Evolutionary conservation across 176 grass and related monocot species (phyloP).

Genomic region (Oryza rufipogon): DNA sequence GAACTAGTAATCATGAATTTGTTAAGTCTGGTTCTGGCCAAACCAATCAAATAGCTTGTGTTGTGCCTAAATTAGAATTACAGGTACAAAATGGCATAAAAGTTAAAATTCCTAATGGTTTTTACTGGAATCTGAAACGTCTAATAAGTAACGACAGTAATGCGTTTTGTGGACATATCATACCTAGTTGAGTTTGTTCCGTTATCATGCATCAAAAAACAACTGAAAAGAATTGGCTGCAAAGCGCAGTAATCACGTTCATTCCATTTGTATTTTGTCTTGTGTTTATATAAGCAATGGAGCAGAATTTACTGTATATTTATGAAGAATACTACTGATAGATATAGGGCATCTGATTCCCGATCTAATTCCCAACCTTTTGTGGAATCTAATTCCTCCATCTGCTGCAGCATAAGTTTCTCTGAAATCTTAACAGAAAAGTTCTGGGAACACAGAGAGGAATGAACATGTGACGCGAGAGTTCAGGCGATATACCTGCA

Average conservation of each 20-base stretch:
- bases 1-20: no score
- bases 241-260: constrained; percentile 5
- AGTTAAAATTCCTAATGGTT: neutral
- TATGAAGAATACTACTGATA: neutral
- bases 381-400: constrained; percentile 35
- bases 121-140: neutral
- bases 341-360: constrained; percentile 40
- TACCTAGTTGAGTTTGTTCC: neutral
- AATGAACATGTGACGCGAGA: neutral
- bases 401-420: neutral
- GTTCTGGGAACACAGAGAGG: neutral
- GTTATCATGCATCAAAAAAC: constrained; percentile 25
- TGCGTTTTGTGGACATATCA: neutral
- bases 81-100: neutral
- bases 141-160: neutral
- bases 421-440: neutral
- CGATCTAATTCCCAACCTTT: constrained; percentile 9
- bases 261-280: neutral
- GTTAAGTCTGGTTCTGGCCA: no score
- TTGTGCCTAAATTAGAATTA: neutral
- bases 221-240: constrained; percentile 9
- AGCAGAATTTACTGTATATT: neutral
- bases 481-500: constrained; percentile 59
- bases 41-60: no score
- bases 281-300: neutral